These are phyloP conservation scores for Strobilomyces confusus DNA, from an alignment of 768 basidiomycete species.

Conservation along the genomic window DNA sequence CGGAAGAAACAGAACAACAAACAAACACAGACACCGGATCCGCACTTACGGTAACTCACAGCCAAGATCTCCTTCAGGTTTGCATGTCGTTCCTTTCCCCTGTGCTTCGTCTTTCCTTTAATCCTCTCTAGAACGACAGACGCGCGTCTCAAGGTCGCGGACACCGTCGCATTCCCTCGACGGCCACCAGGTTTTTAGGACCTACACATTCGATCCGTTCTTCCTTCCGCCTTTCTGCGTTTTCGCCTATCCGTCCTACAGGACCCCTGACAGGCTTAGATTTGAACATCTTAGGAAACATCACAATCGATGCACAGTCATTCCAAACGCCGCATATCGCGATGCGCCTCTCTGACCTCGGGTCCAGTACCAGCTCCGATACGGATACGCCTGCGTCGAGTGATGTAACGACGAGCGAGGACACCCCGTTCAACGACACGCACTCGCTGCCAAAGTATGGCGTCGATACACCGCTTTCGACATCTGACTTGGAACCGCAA, in stretches of 20 bases:
- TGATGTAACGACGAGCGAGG: slow-evolving; percentile 5
- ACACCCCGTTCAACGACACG: slow-evolving; percentile 22
- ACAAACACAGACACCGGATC: slow-evolving; percentile 4
- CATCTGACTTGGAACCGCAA: slow-evolving; percentile 3
- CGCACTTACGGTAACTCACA: slow-evolving; percentile 17
- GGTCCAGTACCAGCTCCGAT: background rate
- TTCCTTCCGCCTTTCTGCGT: slow-evolving; percentile 24
- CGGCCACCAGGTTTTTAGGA: slow-evolving; percentile 15
- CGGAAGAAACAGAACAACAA: slow-evolving; percentile 13
- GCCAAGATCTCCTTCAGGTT: slow-evolving; percentile 32
- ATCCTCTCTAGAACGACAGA: slow-evolving; percentile 18
- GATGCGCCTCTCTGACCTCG: slow-evolving; percentile 19
- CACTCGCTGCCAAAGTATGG: slow-evolving; percentile 14
- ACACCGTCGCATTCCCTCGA: slow-evolving; percentile 22
- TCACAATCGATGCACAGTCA: background rate
- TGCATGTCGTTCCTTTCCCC: background rate
- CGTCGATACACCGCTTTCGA: slow-evolving; percentile 8
- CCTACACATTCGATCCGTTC: slow-evolving; percentile 6
- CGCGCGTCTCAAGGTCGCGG: slow-evolving; percentile 14
- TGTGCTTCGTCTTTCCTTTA: background rate
- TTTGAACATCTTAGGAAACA: background rate
- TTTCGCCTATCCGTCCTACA: slow-evolving; percentile 10
- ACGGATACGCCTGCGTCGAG: slow-evolving; percentile 13
- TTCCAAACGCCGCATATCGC: slow-evolving; percentile 13
- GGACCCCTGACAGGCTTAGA: background rate